Evolutionary conservation across 768 basidiomycete species (phyloP), one percentile per base, ranked within the genome.

Genomic region (Clitopilus passeckerianus): DNA sequence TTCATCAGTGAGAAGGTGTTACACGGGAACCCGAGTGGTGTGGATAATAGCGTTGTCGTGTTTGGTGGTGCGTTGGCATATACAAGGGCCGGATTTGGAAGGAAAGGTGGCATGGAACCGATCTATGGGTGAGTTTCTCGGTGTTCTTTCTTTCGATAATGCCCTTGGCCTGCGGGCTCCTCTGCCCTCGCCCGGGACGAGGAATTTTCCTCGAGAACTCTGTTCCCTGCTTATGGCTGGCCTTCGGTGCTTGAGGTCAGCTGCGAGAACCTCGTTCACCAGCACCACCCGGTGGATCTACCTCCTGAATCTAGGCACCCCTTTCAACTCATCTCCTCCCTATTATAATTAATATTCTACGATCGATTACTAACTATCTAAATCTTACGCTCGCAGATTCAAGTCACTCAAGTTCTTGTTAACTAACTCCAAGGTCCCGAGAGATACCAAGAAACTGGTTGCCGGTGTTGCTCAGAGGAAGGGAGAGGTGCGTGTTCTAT

Each of bases 1-100:
- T 98, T 97, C 74, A 77, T 98, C 56, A 83, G 89, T 10, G 97
- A 99, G 76, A 98, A 98, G 73, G 89, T 99, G 43, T 75, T 98
- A 55, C 97, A 99, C 70, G 97, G 97, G 0, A 98, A 91, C 67
- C 97, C 97, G 2, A 96, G 93, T 66, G 97, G 97, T 8, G 91
- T 99, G 22, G 97, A 99, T 71, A 98, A 99, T 71, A 91, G 95
- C 18, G 93, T 98, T 34, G 83, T 91, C 15, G 90, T 94, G 0
- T 91, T 88, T 67, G 97, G 97, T 18, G 96, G 96, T 53, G 97
- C 94, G 24, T 78, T 98, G 64, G 85, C 88, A 18, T 99, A 96
- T 74, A 91, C 89, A 16, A 85, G 91, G 58, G 77, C 91, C 64
- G 87, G 90, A 60, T 92, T 89, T 62, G 85, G 81, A 55, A 86